Evolutionary conservation across 768 basidiomycete genomes (phyloP).

Genomic region (Strobilomyces echinocephalus): DNA sequence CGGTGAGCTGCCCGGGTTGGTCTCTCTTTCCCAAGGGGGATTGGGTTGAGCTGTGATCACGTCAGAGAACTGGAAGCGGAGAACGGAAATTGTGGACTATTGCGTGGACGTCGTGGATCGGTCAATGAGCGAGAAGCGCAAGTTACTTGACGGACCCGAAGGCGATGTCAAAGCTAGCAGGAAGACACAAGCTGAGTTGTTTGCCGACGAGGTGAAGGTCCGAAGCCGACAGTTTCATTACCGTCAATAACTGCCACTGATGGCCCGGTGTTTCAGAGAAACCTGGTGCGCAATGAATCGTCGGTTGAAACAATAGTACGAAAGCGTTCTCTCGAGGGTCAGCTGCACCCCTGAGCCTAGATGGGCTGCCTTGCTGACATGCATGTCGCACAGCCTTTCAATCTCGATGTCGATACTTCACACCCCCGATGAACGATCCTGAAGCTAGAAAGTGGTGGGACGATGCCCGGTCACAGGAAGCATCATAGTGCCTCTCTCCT

Average conservation of each 20-base stretch:
- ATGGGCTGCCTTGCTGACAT: slow-evolving; percentile 16
- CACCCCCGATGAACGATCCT: slow-evolving; percentile 54
- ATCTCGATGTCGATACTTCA: slow-evolving; percentile 75
- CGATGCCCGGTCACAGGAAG: slow-evolving; percentile 32
- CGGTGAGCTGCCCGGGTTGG: slow-evolving; percentile 43
- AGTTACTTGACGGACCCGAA: slow-evolving; percentile 37
- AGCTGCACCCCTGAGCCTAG: slow-evolving; percentile 23
- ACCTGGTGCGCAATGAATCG: slow-evolving; percentile 72
- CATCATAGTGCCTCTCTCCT: slow-evolving; percentile 29
- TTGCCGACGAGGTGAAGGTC: slow-evolving; percentile 70
- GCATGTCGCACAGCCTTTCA: slow-evolving; percentile 54
- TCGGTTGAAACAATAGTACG: slow-evolving; percentile 69
- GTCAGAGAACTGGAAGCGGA: slow-evolving; percentile 64
- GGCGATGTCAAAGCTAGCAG: slow-evolving; percentile 45
- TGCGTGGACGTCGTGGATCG: slow-evolving; percentile 69
- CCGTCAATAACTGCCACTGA: slow-evolving; percentile 28
- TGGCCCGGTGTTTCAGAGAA: slow-evolving; percentile 42
- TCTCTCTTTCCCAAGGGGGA: slow-evolving; percentile 13
- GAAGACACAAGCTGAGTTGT: slow-evolving; percentile 52
- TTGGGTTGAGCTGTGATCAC: slow-evolving; percentile 20
- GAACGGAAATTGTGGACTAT: slow-evolving; percentile 70
- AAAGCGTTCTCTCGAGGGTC: slow-evolving; percentile 67
- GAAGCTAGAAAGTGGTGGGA: slow-evolving; percentile 60
- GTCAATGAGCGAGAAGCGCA: slow-evolving; percentile 53
- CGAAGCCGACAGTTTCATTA: slow-evolving; percentile 27